Evolutionary conservation across 2,329 filamentous ascomycete species (phyloP).

Genomic region (Cadophora malorum): DNA sequence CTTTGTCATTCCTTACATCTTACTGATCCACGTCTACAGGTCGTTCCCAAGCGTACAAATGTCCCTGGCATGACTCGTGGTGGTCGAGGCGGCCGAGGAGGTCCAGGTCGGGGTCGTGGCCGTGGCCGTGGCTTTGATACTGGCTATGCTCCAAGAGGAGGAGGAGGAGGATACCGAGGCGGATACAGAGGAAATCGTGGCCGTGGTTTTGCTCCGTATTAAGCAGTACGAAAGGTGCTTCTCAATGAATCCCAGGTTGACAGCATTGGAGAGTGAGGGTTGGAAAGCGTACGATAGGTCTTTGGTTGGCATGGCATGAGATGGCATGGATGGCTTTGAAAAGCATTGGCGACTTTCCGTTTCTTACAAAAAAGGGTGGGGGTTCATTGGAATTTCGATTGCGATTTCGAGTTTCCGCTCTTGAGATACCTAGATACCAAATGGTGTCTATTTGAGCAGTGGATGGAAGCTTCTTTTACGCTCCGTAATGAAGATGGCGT

Average conservation of each 20-base stretch:
- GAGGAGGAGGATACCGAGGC: slow-evolving; percentile 62
- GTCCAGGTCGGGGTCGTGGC: slow-evolving; percentile 62
- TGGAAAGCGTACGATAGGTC: slow-evolving; percentile 36
- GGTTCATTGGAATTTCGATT: slow-evolving; percentile 5
- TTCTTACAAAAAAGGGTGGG: neutral
- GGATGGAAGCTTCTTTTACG: neutral
- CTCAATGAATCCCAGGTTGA: neutral
- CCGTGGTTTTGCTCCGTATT: slow-evolving; percentile 71
- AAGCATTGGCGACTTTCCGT: neutral
- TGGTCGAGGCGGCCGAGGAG: slow-evolving; percentile 60
- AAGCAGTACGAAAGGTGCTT: neutral
- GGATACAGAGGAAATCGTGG: slow-evolving; percentile 65
- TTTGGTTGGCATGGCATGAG: slow-evolving; percentile 5
- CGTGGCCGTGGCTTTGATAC: slow-evolving; percentile 52
- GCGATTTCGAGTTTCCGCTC: slow-evolving; percentile 6
- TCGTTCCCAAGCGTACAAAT: slow-evolving; percentile 93
- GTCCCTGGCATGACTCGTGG: slow-evolving; percentile 92
- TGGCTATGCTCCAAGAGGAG: slow-evolving; percentile 44
- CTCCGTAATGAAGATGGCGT: slow-evolving; percentile 6
- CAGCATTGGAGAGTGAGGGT: slow-evolving; percentile 15
- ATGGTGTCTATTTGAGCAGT: slow-evolving; percentile 19
- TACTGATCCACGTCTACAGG: slow-evolving; percentile 52
- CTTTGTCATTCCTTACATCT: slow-evolving; percentile 13
- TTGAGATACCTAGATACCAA: slow-evolving; percentile 15
- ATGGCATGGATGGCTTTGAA: slow-evolving; percentile 4